Conservation (phyloP, 1,139 yeast species). For the Meyerozyma sp. region DNA sequence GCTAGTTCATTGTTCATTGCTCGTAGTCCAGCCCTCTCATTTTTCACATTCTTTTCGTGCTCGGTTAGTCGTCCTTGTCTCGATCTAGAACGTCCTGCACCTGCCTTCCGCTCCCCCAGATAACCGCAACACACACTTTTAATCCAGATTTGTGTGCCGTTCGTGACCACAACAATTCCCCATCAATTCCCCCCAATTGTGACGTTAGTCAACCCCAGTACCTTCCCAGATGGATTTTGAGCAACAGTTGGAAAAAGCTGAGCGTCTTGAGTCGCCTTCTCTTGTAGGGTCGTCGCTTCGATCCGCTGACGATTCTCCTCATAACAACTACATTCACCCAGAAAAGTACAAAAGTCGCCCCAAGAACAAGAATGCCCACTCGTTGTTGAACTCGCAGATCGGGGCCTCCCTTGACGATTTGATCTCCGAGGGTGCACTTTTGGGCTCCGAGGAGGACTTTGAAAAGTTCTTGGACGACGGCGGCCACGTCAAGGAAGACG, state of each 20-base stretch:
- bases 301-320: constrained; percentile 46
- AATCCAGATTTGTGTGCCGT: neutral
- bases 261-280: constrained; percentile 47
- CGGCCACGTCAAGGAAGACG: constrained; percentile 48
- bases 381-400: constrained; percentile 18
- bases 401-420: constrained; percentile 52
- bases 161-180: neutral
- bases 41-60: too few relatives aligned
- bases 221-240: constrained; percentile 44
- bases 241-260: constrained; percentile 49
- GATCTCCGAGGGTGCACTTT: constrained; percentile 54
- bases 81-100: neutral
- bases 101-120: neutral
- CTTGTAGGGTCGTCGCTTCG: constrained; percentile 52
- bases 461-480: constrained; percentile 46
- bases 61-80: too few relatives aligned
- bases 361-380: constrained; percentile 8
- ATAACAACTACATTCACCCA: constrained; percentile 45
- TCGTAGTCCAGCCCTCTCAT: too few relatives aligned
- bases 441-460: constrained; percentile 53
- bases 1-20: too few relatives aligned
- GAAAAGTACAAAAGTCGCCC: constrained; percentile 26
- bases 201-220: neutral
- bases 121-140: neutral
- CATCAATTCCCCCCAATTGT: neutral